These are phyloP conservation scores for Hypericum perforatum DNA, from an alignment of 345 rosid genomes.

Conservation along the genomic window DNA sequence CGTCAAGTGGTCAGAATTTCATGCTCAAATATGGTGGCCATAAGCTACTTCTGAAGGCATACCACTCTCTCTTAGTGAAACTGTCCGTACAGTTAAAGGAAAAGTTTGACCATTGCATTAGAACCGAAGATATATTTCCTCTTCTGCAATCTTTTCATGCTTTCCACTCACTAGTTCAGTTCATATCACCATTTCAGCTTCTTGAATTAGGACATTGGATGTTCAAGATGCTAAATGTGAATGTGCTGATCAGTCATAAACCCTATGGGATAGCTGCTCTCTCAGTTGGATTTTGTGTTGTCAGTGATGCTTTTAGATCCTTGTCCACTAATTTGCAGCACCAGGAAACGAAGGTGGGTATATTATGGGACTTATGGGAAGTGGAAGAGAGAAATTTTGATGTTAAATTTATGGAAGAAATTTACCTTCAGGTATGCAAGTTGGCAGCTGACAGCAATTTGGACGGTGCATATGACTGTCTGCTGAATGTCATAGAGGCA, in stretches of 20 bases:
- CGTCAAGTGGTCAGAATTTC: slow-evolving; percentile 16
- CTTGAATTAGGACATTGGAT: slow-evolving; percentile 50
- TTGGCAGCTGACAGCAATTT: slow-evolving; percentile 36
- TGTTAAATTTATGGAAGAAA: slow-evolving; percentile 43
- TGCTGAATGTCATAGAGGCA: slow-evolving; percentile 50
- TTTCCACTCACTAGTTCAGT: slow-evolving; percentile 42
- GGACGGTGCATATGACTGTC: slow-evolving; percentile 45
- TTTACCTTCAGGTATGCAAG: slow-evolving; percentile 45
- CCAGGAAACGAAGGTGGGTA: slow-evolving; percentile 28
- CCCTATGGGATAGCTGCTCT: slow-evolving; percentile 23
- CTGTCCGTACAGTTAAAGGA: slow-evolving; percentile 32
- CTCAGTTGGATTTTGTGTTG: slow-evolving; percentile 49
- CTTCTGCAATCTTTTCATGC: slow-evolving; percentile 48
- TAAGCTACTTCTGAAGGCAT: slow-evolving; percentile 34
- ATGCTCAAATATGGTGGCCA: slow-evolving; percentile 19
- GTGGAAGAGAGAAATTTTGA: slow-evolving; percentile 35
- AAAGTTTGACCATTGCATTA: slow-evolving; percentile 40
- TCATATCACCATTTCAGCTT: slow-evolving; percentile 63
- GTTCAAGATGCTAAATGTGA: slow-evolving; percentile 33
- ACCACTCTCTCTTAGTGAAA: slow-evolving; percentile 33
- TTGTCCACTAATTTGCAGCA: slow-evolving; percentile 44
- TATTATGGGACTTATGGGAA: slow-evolving; percentile 47
- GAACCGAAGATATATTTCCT: slow-evolving; percentile 28
- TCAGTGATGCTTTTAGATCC: slow-evolving; percentile 56
- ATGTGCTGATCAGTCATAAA: slow-evolving; percentile 18